These are phyloP conservation scores for Hypoxylon sp. DNA, from an alignment of 2,329 filamentous ascomycete species.

Conservation along the genomic window DNA sequence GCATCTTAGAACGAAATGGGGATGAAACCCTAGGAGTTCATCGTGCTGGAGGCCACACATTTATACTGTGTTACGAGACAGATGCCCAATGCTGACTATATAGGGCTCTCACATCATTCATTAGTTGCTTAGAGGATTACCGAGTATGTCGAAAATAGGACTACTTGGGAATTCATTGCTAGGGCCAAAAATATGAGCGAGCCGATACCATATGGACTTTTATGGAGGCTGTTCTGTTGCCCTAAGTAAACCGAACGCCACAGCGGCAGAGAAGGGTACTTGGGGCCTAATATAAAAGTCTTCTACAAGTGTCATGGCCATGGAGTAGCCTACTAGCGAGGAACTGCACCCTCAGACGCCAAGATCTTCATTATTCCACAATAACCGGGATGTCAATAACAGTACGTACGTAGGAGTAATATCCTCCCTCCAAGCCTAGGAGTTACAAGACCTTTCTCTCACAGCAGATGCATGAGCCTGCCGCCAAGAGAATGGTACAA, in stretches of 20 bases:
- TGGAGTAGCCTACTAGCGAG: too few relatives aligned
- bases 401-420: not conserved
- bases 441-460: not conserved
- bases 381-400: not conserved
- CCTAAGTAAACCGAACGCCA: not conserved
- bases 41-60: not conserved
- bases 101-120: too few relatives aligned
- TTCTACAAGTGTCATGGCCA: too few relatives aligned
- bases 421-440: not conserved
- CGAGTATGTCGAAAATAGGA: conserved; percentile 1
- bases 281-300: too few relatives aligned
- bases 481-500: not conserved
- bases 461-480: not conserved
- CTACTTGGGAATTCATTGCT: not conserved
- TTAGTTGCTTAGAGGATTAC: too few relatives aligned
- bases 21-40: not conserved
- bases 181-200: not conserved
- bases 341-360: too few relatives aligned
- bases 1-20: not conserved
- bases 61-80: not conserved
- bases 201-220: not conserved
- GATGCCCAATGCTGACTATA: not conserved
- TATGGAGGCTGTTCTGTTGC: conserved; percentile 3
- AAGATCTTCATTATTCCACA: not conserved
- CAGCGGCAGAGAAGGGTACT: not conserved